Percentiles rank a stretch among this genome's conserved stretches.
phyloP scores from a whole-genome alignment of 1,284 basidiomycete genomes.

The Cystobasidium pallidum region DNA sequence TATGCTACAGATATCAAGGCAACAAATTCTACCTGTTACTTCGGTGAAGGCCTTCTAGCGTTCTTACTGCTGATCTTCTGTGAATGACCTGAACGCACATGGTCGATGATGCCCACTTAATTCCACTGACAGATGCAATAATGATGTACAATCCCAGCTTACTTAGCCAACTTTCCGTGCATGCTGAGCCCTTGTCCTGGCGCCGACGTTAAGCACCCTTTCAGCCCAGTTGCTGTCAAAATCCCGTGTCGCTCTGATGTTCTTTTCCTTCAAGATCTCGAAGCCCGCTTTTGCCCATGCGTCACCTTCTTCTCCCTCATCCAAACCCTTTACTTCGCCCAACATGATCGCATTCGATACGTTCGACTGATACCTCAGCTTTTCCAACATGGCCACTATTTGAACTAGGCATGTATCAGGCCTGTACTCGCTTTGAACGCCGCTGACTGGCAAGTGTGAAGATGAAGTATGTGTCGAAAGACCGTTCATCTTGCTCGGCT shows the following conservation, averaged over 20 bases:
- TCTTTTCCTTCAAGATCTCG: not conserved
- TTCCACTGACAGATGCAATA: no score
- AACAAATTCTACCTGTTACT: no score
- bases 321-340: conserved; percentile 1
- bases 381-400: conserved; percentile 23
- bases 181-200: not conserved
- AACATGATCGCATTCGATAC: conserved; percentile 15
- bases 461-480: not conserved
- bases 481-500: conserved; percentile 2
- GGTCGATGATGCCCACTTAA: no score
- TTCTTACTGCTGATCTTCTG: no score
- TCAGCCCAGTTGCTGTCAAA: conserved; percentile 22
- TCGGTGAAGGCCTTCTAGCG: no score
- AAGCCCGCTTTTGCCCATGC: conserved; percentile 11
- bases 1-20: no score
- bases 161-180: no score
- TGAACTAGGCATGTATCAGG: conserved; percentile 14
- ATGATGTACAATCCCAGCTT: no score
- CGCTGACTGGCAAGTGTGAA: not conserved
- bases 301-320: conserved; percentile 5
- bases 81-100: no score
- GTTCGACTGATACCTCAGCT: conserved; percentile 17
- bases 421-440: not conserved
- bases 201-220: not conserved
- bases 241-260: not conserved